Evolutionary conservation across 257 asterid species (phyloP).

Genomic region (Solanum infundibuliforme): DNA sequence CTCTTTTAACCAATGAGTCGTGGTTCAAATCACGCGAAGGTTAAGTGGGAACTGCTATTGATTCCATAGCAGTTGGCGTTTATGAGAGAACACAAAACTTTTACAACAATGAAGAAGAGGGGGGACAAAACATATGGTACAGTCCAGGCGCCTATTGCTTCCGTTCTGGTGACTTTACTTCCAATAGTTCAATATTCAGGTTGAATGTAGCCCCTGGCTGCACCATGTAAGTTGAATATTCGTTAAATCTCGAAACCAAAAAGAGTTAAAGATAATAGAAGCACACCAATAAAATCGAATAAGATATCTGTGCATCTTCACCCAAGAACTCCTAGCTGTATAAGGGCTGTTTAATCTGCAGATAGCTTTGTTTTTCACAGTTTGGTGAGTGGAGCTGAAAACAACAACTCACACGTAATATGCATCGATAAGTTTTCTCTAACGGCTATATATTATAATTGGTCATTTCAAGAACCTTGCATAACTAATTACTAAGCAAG

Average conservation of each 20-base stretch:
- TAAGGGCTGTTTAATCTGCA: not conserved
- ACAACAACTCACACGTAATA: not conserved
- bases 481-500: not conserved
- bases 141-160: constrained; percentile 15
- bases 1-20: not conserved
- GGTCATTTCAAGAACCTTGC: not conserved
- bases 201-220: constrained; percentile 86
- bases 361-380: not conserved
- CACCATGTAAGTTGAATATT: constrained; percentile 15
- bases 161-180: constrained; percentile 41
- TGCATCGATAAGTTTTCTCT: not conserved
- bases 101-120: not conserved
- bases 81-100: not conserved
- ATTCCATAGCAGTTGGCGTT: not conserved
- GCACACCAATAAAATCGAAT: not conserved
- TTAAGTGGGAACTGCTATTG: not conserved
- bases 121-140: not conserved
- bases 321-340: not conserved
- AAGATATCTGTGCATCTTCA: not conserved
- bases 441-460: not conserved
- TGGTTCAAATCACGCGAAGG: not conserved
- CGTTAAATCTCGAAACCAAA: not conserved
- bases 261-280: not conserved
- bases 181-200: constrained; percentile 74
- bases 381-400: not conserved